phyloP scores from a whole-genome alignment of 2,329 filamentous ascomycete species.

The Simplicillium sp. region DNA sequence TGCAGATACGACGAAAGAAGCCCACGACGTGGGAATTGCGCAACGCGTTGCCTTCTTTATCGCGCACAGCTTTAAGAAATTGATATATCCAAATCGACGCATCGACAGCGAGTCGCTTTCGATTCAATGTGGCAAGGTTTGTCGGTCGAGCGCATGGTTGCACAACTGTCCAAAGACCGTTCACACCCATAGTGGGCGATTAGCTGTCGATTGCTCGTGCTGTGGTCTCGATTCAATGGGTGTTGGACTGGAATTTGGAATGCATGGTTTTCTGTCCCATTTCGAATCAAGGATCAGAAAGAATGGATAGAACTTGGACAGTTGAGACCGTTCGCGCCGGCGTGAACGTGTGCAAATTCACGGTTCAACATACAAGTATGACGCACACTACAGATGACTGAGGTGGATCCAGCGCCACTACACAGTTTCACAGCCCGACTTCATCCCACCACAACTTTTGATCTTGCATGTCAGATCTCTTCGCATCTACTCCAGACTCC shows the following conservation, averaged over 20 bases:
- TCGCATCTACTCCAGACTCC: too few relatives aligned
- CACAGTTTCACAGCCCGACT: not conserved
- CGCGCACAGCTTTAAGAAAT: constrained; percentile 95
- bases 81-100: constrained; percentile 99
- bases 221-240: not conserved
- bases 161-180: constrained; percentile 92
- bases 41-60: constrained; percentile 94
- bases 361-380: constrained; percentile 2
- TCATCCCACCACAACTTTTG: too few relatives aligned
- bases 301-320: not conserved
- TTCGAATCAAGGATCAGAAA: not conserved
- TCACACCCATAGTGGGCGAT: constrained; percentile 72
- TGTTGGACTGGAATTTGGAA: constrained; percentile 3
- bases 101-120: constrained; percentile 91
- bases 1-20: constrained; percentile 97
- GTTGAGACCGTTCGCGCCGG: not conserved
- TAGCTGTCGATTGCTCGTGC: not conserved
- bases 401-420: not conserved
- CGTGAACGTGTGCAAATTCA: constrained; percentile 6
- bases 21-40: constrained; percentile 94
- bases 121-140: constrained; percentile 92
- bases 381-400: constrained; percentile 1
- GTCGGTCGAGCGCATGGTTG: constrained; percentile 93
- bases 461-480: too few relatives aligned
- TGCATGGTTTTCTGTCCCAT: not conserved